These are phyloP conservation scores for Eutrema japonicum DNA, from an alignment of 345 rosid genomes.

Conservation along the genomic window DNA sequence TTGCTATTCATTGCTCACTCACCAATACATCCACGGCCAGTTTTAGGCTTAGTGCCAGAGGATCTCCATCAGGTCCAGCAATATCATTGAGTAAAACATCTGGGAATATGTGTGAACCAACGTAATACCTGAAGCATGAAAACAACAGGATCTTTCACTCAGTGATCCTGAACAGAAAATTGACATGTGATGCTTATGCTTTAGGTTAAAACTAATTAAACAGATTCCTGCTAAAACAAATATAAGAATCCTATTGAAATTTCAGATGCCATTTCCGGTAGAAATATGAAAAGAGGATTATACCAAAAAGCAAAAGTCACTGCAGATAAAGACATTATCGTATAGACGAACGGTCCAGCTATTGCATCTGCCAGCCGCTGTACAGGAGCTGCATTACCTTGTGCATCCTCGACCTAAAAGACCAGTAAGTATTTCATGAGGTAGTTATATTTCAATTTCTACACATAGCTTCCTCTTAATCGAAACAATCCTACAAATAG, in stretches of 20 bases:
- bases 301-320: constrained; percentile 94
- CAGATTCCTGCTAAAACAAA: constrained; percentile 13
- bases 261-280: neutral
- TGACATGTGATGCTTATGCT: constrained; percentile 12
- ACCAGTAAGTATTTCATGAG: constrained; percentile 18
- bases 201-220: constrained; percentile 14
- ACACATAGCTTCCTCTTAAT: neutral
- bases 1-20: constrained; percentile 44
- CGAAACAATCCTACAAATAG: neutral
- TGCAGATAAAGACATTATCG: constrained; percentile 80
- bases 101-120: constrained; percentile 85
- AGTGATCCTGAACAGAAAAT: constrained; percentile 6
- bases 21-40: constrained; percentile 98
- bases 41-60: constrained; percentile 89
- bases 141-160: constrained; percentile 24
- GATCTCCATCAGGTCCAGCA: constrained; percentile 90
- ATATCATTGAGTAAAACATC: constrained; percentile 95
- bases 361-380: constrained; percentile 94
- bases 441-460: neutral
- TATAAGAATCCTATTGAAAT: constrained; percentile 6
- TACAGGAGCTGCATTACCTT: constrained; percentile 93
- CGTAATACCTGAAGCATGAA: constrained; percentile 70
- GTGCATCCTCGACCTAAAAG: constrained; percentile 92
- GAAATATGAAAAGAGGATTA: constrained; percentile 36
- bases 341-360: constrained; percentile 95